Percentiles rank a stretch among this genome's conserved stretches.
Conservation (phyloP, 148 eudicot genomes). For the Limonium bicolor region DNA sequence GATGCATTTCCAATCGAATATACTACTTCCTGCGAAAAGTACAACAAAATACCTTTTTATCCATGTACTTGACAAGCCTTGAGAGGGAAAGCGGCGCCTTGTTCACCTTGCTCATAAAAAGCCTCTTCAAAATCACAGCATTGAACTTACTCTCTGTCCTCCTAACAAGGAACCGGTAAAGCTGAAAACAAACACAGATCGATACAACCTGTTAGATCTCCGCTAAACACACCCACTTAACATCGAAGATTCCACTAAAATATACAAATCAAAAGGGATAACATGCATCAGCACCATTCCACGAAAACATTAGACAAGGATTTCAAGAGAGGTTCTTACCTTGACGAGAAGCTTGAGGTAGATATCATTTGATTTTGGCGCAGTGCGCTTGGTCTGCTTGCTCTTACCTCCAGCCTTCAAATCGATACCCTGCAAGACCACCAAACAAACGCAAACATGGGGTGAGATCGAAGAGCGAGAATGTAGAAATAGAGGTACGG, state of each 20-base stretch:
- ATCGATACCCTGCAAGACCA: conserved; percentile 45
- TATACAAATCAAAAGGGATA: background rate
- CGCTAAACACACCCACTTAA: background rate
- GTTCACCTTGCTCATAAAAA: conserved; percentile 86
- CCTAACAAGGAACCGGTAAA: conserved; percentile 76
- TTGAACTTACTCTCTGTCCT: conserved; percentile 89
- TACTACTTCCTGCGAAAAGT: too few species aligned
- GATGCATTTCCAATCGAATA: background rate
- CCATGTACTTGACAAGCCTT: conserved; percentile 45
- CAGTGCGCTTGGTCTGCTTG: conserved; percentile 48
- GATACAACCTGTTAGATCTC: background rate
- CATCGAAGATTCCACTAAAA: background rate
- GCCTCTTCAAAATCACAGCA: conserved; percentile 66
- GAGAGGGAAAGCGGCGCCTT: conserved; percentile 80
- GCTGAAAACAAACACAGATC: conserved; percentile 17
- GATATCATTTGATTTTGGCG: conserved; percentile 48
- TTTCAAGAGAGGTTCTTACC: conserved; percentile 7
- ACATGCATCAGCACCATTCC: too few species aligned
- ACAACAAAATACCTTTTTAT: conserved; percentile 40
- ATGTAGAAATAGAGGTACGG: too few species aligned
- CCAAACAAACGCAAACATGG: too few species aligned
- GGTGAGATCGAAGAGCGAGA: too few species aligned
- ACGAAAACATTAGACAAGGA: background rate
- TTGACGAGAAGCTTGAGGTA: conserved; percentile 58
- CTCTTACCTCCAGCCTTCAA: conserved; percentile 52